Base-by-base conservation (phyloP, 2,329 filamentous ascomycete species). In the Colletotrichum gigasporum region DNA sequence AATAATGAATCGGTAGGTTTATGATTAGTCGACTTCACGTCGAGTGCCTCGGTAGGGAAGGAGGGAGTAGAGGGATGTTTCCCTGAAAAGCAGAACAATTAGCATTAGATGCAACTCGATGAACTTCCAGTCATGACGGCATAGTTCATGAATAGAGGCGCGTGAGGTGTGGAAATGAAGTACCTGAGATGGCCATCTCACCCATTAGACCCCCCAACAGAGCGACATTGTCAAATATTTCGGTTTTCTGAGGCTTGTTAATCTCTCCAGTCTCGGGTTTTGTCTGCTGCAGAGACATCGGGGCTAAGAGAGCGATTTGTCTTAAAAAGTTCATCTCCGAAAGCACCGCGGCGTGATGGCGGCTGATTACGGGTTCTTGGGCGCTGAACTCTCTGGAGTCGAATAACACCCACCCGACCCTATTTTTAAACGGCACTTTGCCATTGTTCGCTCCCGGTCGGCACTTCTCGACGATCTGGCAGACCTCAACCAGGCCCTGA, bases 391-490 rank as follows among this genome's bases (percentile, higher is more conserved):
- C 65, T 1, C 41, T 62, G 1, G 70, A 64, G 16, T 71, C 71
- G 7, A 72, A 51, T 4, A 74, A 52, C 2, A 70, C 26, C 73
- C 73, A 75, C 11, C 61, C 66, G 2, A 74, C 39, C 0, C 69
- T 69, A 4, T 57, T 70, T 1, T 67, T 63, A 3, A 74, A 53
- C 0, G 68, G 50, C 0, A 68, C 68, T 18, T 47, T 71, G 5
- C 68, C 69, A 9, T 62, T 62, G 6, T 57, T 28, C 12, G 67
- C 66, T 18, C 69, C 69, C 0, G 72, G 71, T 0, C 72, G 71
- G 3, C 71, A 73, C 44, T 71, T 75, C 22, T 76, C 74, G 8
- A 76, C 69, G 16, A 76, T 69, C 24, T 65, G 60, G 10, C 69
- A 70, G 5, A 71, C 74, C 32, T 76, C 72, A 5, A 68, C 48